These are phyloP conservation scores for Hemisphaericaspora xylofermentans DNA, from an alignment of 1,139 yeast genomes.

Conservation along the genomic window DNA sequence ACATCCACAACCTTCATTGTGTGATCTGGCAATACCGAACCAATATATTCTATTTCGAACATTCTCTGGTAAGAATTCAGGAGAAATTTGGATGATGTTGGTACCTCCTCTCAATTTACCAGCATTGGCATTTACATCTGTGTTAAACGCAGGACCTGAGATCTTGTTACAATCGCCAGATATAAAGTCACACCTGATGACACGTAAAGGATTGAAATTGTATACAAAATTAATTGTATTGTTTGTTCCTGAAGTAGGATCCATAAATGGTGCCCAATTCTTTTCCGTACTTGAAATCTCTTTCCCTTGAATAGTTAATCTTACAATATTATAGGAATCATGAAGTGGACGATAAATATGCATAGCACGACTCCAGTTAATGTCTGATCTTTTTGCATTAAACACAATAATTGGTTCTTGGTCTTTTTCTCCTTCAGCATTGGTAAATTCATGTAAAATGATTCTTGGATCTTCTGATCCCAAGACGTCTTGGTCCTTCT, in stretches of 20 bases:
- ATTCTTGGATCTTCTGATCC: conserved; percentile 49
- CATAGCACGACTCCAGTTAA: conserved; percentile 29
- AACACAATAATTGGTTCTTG: conserved; percentile 49
- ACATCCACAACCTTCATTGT: conserved; percentile 35
- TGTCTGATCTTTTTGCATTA: conserved; percentile 31
- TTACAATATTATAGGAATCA: conserved; percentile 20
- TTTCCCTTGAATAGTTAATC: conserved; percentile 24
- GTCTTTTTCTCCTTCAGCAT: conserved; percentile 22
- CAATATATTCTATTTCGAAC: conserved; percentile 26
- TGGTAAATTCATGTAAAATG: conserved; percentile 28
- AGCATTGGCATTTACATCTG: conserved; percentile 14
- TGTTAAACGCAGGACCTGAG: conserved; percentile 18
- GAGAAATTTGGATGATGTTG: conserved; percentile 13
- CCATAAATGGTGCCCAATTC: conserved; percentile 51
- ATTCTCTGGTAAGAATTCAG: conserved; percentile 6
- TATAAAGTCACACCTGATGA: conserved; percentile 16
- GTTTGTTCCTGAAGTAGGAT: conserved; percentile 20
- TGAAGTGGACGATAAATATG: conserved; percentile 30
- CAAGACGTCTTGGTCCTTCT: conserved; percentile 19
- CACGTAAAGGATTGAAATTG: conserved; percentile 20
- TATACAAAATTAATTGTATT: conserved; percentile 17
- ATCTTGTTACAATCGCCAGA: conserved; percentile 17
- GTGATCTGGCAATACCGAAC: conserved; percentile 41
- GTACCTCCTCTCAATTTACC: conserved; percentile 22
- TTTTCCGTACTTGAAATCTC: conserved; percentile 25